Evolutionary conservation across 129 eudicot genomes (phyloP).

Genomic region (Artemisia tridentata): DNA sequence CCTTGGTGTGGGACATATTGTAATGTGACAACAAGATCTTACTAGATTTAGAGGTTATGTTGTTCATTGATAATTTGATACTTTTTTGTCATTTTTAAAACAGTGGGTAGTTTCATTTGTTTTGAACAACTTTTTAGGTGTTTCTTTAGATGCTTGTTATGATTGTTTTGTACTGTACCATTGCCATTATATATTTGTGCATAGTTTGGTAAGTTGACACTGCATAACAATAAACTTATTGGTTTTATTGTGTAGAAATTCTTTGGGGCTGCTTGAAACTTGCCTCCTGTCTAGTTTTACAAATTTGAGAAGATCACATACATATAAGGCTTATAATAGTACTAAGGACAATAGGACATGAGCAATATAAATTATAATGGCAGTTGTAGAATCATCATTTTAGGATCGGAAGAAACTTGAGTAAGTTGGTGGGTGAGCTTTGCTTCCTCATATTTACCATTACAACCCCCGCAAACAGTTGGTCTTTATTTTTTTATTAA

Average conservation of each 20-base stretch:
- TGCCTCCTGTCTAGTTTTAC: too few species aligned
- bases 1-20: conserved; percentile 31
- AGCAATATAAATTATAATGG: too few species aligned
- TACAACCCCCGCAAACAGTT: not conserved
- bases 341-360: too few species aligned
- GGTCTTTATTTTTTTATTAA: not conserved
- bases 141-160: conserved; percentile 9
- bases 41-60: conserved; percentile 37
- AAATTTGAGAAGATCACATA: too few species aligned
- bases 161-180: conserved; percentile 16
- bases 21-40: conserved; percentile 25
- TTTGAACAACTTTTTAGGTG: not conserved
- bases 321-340: too few species aligned
- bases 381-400: too few species aligned
- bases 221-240: too few species aligned
- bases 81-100: conserved; percentile 13
- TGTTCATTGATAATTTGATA: conserved; percentile 6
- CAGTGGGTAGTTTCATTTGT: conserved; percentile 13
- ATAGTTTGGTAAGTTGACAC: not conserved
- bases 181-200: not conserved
- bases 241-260: too few species aligned
- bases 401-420: too few species aligned
- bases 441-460: too few species aligned
- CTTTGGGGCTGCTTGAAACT: too few species aligned
- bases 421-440: too few species aligned